Base-by-base conservation (phyloP, 257 asterid genomes). In the Scutellaria galericulata region DNA sequence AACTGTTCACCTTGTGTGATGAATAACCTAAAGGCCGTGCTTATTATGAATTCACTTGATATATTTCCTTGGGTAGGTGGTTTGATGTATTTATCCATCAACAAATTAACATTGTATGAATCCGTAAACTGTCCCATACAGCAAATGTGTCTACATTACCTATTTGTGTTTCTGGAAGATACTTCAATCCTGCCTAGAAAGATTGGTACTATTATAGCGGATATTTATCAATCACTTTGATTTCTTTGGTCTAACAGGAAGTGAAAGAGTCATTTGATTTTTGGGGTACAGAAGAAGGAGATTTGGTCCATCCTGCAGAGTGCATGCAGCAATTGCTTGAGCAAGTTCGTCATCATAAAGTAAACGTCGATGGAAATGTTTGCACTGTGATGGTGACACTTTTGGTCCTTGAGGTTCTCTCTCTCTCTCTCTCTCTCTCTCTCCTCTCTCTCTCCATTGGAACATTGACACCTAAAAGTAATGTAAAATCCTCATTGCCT, bases 311-410 rank as follows among this genome's bases (percentile, higher is more conserved):
- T 80, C 98, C 96, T 15, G 97, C 90, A 2, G 98, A 94, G 74
- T 94, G 98, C 86, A 89, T 94, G 90, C 90, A 79, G 10, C 93
- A 91, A 46, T 64, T 94, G 80, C 96, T 94, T 20, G 98, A 94
- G 83, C 79, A 89, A 84, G 97, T 94, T 54, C 81, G 98, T 75
- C 97, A 83, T 47, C 96, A 94, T 70, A 85, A 74, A 88, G 98
- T 95, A 47, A 95, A 95, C 66, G 78, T 92, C n/a, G 99, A 95
- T 83, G 98, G 99, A 82, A 95, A 92, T 67, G 96, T 95, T 60
- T 87, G 96, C 88, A 89, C 99, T 13, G 99, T 87, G 37, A 88
- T 95, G 96, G 98, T 95, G 57, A 95, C 99, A 6, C 78, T 88
- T 79, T 83, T 95, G 82, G 97, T 90, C 61, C 93, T 95, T 41